These are phyloP conservation scores for Tilletia indica DNA, from an alignment of 1,284 basidiomycete genomes.

Conservation along the genomic window DNA sequence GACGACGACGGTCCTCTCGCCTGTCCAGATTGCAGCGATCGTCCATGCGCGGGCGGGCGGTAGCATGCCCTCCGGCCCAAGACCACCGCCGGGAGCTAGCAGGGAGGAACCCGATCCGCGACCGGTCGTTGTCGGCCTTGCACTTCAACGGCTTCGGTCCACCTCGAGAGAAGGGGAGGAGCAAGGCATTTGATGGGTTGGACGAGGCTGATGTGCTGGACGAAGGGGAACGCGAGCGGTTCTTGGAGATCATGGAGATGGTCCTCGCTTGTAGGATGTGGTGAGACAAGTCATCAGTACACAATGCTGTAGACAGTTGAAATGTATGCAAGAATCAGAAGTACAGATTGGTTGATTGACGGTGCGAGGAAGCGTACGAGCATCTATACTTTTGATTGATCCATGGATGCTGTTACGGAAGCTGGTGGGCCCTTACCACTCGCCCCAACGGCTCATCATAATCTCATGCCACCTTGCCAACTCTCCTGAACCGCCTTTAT, in stretches of 20 bases:
- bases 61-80: conserved; percentile 59
- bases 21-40: conserved; percentile 83
- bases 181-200: too few relatives aligned
- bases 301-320: too few relatives aligned
- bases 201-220: conserved; percentile 54
- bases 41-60: conserved; percentile 65
- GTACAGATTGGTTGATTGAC: too few relatives aligned
- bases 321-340: too few relatives aligned
- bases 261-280: conserved; percentile 16
- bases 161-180: conserved; percentile 34
- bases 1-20: too few relatives aligned
- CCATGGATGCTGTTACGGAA: background rate
- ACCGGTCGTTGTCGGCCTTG: conserved; percentile 33
- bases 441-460: too few relatives aligned
- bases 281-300: background rate
- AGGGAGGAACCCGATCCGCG: conserved; percentile 17
- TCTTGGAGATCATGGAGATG: conserved; percentile 12
- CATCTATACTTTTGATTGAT: background rate
- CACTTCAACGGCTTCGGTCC: conserved; percentile 22
- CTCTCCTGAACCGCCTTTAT: too few relatives aligned
- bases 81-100: conserved; percentile 63
- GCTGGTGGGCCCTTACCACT: too few relatives aligned
- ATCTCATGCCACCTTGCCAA: too few relatives aligned
- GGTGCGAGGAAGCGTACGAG: too few relatives aligned
- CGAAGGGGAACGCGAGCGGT: conserved; percentile 57